A percentile compares a stretch with the other conserved stretches of the same genome.
These are phyloP conservation scores for Blastosporella zonata DNA, from an alignment of 1,284 basidiomycete genomes.

Conservation along the genomic window DNA sequence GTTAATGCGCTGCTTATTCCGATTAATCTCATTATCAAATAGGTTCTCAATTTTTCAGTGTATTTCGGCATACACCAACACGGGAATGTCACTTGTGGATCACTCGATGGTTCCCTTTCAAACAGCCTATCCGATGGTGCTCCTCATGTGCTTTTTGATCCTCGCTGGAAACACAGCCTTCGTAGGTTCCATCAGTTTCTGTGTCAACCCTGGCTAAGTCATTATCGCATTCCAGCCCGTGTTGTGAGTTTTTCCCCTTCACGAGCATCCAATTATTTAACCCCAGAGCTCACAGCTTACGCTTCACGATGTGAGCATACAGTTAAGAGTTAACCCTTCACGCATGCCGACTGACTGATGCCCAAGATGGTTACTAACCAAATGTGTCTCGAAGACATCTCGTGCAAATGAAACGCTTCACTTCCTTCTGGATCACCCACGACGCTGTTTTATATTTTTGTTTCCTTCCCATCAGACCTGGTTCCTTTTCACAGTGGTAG, in stretches of 20 bases:
- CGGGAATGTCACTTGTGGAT: slow-evolving; percentile 88
- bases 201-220: background rate
- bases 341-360: slow-evolving; percentile 4
- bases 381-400: slow-evolving; percentile 58
- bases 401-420: slow-evolving; percentile 77
- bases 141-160: slow-evolving; percentile 65
- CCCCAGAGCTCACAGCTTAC: slow-evolving; percentile 40
- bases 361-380: slow-evolving; percentile 71
- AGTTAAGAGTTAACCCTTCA: background rate
- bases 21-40: background rate
- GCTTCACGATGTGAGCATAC: slow-evolving; percentile 57
- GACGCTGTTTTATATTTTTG: slow-evolving; percentile 92
- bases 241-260: slow-evolving; percentile 49
- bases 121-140: slow-evolving; percentile 77
- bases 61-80: slow-evolving; percentile 87
- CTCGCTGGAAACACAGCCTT: slow-evolving; percentile 92
- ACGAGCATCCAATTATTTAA: background rate
- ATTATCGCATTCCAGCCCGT: slow-evolving; percentile 51
- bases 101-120: slow-evolving; percentile 88
- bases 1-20: slow-evolving; percentile 8
- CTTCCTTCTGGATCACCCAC: slow-evolving; percentile 95
- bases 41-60: slow-evolving; percentile 90
- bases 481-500: slow-evolving; percentile 74
- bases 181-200: slow-evolving; percentile 48
- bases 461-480: slow-evolving; percentile 96